Base-by-base conservation (phyloP, 1,284 basidiomycete genomes). In the Lentinula novae-zelandiae region DNA sequence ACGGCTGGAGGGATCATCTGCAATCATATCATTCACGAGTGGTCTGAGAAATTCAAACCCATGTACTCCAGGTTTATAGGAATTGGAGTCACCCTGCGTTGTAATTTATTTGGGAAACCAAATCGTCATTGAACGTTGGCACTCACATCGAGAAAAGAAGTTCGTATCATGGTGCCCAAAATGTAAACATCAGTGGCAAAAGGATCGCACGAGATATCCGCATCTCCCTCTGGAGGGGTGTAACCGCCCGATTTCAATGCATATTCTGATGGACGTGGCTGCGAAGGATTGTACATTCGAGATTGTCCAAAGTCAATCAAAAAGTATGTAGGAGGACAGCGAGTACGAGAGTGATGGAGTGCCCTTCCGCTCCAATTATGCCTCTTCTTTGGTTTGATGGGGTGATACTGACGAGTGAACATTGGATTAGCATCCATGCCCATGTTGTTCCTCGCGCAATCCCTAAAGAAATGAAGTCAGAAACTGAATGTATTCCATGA, bases 271-370 rank as follows among this genome's bases (percentile, higher is more conserved):
- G 55, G 34, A 36, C 44, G 51, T n/a, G 38, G 38, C 9, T 58
- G 20, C n/a, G 36, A 50, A 33, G 57, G 46, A 3, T 58, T 38
- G 13, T 72, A 72, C 0, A 38, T 60, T 1, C 68, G 64, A 31
- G 75, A 75, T 3, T 73, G 51, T 0, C 72, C 75, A 27, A 75
- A 77, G 55, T 77, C 69, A n/a, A 67, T 65, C 46, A 64, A 64
- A 46, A 69, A 68, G 53, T 76, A 75, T 55, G 63, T 70, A 0
- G 67, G 61, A 1, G 70, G 70, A 5, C 62, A 63, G n/a, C 63
- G 60, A 0, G 70, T 75, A 5, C 74, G 71, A 3, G 69, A 68
- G 58, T 62, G 62, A 39, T 66, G 58, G 46, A 64, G 67, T 5
- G 70, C 69, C 6, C 53, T 56, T 17, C 62, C 51, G 2, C 52